A percentile compares a stretch with the other conserved stretches of the same genome.
Evolutionary conservation across 164 flowering plant species (phyloP).

Genomic region (Berberis thunbergii): DNA sequence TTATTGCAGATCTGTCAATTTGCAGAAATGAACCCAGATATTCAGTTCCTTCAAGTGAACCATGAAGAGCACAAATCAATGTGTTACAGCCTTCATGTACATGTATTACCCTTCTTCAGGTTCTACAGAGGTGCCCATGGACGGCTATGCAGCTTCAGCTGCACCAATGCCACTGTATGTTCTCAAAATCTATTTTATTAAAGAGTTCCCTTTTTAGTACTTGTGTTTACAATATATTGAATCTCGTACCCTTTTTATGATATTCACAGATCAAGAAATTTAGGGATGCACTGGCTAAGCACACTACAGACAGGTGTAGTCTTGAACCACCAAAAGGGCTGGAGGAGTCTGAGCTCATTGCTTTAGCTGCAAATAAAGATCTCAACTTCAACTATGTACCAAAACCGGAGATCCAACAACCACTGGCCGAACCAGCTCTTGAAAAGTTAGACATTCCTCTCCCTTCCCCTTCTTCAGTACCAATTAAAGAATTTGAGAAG

Average conservation of each 20-base stretch:
- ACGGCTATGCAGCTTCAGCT: conserved; percentile 86
- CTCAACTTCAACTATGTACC: conserved; percentile 49
- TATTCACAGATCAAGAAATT: conserved; percentile 67
- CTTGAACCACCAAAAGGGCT: conserved; percentile 65
- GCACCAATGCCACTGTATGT: conserved; percentile 88
- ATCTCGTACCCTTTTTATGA: neutral
- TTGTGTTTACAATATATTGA: neutral
- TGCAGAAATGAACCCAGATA: conserved; percentile 74
- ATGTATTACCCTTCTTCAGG: conserved; percentile 85
- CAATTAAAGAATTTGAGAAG: too few relatives aligned
- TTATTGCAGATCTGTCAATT: conserved; percentile 54
- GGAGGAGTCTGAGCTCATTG: conserved; percentile 70
- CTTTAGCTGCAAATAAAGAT: conserved; percentile 67
- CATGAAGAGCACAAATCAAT: conserved; percentile 83
- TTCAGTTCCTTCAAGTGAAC: conserved; percentile 63
- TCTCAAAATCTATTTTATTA: neutral
- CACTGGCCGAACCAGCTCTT: neutral
- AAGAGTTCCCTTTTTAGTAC: neutral
- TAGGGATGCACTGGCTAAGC: conserved; percentile 69
- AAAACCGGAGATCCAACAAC: conserved; percentile 8
- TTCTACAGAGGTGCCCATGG: conserved; percentile 86
- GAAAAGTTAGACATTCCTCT: too few relatives aligned
- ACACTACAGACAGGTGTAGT: conserved; percentile 55
- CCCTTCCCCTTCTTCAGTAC: too few relatives aligned
- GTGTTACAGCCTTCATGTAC: conserved; percentile 78